These are phyloP conservation scores for Macrophomina tecta DNA, from an alignment of 2,329 filamentous ascomycete genomes.

Conservation along the genomic window DNA sequence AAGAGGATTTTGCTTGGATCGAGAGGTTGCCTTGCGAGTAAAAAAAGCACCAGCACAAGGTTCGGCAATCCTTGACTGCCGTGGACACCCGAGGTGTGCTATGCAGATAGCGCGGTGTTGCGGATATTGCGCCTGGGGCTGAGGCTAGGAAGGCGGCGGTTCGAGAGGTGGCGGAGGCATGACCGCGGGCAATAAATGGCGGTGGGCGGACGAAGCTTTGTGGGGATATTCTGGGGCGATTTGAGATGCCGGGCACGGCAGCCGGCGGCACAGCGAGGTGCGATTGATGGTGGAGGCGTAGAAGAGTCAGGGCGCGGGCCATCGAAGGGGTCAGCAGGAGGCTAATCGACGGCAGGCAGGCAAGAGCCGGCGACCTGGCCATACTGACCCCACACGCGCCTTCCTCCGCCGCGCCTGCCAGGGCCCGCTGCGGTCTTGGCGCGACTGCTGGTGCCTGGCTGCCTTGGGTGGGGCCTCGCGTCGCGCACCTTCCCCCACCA, in stretches of 20 bases:
- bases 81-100: conserved; percentile 12
- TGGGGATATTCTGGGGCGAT: conserved; percentile 1
- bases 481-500: too few species aligned
- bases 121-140: neutral
- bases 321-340: neutral
- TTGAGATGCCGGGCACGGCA: conserved; percentile 12
- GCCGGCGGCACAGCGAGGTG: conserved; percentile 9
- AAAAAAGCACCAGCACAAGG: neutral
- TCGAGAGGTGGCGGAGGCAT: neutral
- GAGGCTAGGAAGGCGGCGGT: neutral
- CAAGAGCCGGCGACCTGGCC: neutral
- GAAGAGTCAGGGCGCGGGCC: neutral
- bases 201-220: neutral
- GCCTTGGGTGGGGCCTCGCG: too few species aligned
- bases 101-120: neutral
- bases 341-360: neutral
- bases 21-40: neutral
- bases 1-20: neutral
- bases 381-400: neutral
- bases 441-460: too few species aligned
- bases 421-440: too few species aligned
- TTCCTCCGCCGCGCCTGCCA: neutral
- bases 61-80: conserved; percentile 4
- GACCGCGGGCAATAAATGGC: neutral
- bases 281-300: neutral